Percentiles rank a stretch among this genome's conserved stretches.
These are phyloP conservation scores for Candida pseudofarinosa DNA, from an alignment of 805 yeast species.

Conservation along the genomic window DNA sequence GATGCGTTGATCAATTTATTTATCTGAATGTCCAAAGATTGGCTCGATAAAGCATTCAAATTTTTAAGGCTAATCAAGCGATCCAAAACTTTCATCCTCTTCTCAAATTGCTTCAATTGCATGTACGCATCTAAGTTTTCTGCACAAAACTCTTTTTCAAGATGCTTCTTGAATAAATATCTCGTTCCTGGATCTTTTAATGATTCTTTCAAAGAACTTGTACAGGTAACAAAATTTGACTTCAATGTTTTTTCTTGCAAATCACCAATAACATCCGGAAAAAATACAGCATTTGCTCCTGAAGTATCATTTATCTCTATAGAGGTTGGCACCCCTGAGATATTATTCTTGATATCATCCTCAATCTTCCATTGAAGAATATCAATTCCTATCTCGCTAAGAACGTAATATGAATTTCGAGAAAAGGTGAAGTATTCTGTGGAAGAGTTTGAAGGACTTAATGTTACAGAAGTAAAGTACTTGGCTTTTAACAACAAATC, in stretches of 20 bases:
- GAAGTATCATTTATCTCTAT: neutral
- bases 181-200: constrained; percentile 74
- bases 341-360: neutral
- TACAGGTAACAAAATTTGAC: neutral
- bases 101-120: constrained; percentile 52
- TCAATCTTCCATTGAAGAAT: constrained; percentile 30
- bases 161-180: constrained; percentile 60
- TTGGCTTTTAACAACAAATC: constrained; percentile 45
- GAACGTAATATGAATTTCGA: constrained; percentile 39
- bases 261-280: neutral
- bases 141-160: constrained; percentile 60
- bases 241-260: neutral
- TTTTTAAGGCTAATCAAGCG: constrained; percentile 26
- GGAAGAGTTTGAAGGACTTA: constrained; percentile 29
- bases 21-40: constrained; percentile 2
- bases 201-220: constrained; percentile 33
- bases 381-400: constrained; percentile 41
- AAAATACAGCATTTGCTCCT: neutral
- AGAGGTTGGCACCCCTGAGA: neutral
- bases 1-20: constrained; percentile 46
- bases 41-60: neutral
- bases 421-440: constrained; percentile 23
- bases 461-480: constrained; percentile 43
- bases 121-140: constrained; percentile 75
- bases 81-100: constrained; percentile 41